Percentiles rank a stretch among this genome's conserved stretches.
phyloP scores from a whole-genome alignment of 176 grass and related monocot species.

The Oryza punctata region DNA sequence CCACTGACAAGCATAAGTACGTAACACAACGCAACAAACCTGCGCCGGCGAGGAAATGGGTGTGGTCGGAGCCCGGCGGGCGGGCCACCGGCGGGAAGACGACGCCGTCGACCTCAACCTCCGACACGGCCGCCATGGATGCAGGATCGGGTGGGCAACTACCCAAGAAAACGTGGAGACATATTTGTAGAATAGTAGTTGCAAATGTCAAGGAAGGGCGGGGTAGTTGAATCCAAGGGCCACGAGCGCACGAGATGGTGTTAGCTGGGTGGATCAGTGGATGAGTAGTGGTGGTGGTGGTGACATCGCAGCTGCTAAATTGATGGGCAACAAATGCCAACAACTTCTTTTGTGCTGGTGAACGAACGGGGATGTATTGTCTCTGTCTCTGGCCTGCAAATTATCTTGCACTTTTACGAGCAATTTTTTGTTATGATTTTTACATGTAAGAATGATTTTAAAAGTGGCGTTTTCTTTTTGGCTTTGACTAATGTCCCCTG shows the following conservation, averaged over 20 bases:
- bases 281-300: not conserved
- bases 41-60: constrained; percentile 71
- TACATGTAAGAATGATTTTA: too few species aligned
- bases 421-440: too few species aligned
- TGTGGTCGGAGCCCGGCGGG: constrained; percentile 40
- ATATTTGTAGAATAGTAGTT: not conserved
- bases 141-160: not conserved
- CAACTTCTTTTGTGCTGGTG: not conserved
- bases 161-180: not conserved
- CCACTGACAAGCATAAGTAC: too few species aligned
- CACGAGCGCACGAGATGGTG: not conserved
- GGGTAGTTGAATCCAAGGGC: constrained; percentile 1
- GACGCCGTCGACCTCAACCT: constrained; percentile 55
- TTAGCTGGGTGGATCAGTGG: not conserved
- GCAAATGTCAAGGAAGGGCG: not conserved
- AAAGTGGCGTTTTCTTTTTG: too few species aligned
- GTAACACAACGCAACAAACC: constrained; percentile 35
- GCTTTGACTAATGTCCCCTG: too few species aligned
- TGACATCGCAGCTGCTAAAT: not conserved
- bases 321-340: not conserved
- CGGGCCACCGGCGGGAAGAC: constrained; percentile 48
- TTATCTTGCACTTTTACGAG: not conserved
- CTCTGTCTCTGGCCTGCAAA: not conserved
- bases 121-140: constrained; percentile 32
- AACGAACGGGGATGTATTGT: not conserved